Conservation (phyloP, 2,329 filamentous ascomycete species). For the Ceratocystis cubensis region DNA sequence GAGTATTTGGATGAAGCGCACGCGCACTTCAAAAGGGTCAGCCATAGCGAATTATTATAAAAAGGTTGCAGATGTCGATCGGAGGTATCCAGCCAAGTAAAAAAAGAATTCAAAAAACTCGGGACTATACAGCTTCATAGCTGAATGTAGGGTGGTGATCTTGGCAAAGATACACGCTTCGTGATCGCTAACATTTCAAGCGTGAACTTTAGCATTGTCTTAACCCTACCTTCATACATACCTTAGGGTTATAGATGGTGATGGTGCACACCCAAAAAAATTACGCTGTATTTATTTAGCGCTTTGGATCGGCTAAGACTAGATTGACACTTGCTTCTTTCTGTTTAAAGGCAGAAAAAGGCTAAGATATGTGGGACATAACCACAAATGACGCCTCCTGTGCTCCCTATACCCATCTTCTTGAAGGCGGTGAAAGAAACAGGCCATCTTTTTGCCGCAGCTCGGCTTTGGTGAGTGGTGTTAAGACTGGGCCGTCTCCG, state of each 20-base stretch:
- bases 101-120: neutral
- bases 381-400: neutral
- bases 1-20: conserved; percentile 86
- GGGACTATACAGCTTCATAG: neutral
- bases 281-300: neutral
- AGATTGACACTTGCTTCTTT: neutral
- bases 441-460: conserved; percentile 4
- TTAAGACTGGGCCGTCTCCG: conserved; percentile 10
- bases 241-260: neutral
- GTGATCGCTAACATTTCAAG: neutral
- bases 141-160: neutral
- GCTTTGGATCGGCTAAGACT: conserved; percentile 13
- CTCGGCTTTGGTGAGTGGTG: neutral
- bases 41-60: conserved; percentile 33
- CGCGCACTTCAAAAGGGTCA: conserved; percentile 95
- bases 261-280: neutral
- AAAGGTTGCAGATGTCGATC: neutral
- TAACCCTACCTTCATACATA: neutral
- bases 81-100: neutral
- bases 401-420: neutral
- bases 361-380: neutral
- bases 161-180: neutral
- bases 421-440: conserved; percentile 17
- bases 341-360: too few species aligned
- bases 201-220: neutral